Conservation (phyloP, 2,329 filamentous ascomycete species). For the Stenocarpella maydis region DNA sequence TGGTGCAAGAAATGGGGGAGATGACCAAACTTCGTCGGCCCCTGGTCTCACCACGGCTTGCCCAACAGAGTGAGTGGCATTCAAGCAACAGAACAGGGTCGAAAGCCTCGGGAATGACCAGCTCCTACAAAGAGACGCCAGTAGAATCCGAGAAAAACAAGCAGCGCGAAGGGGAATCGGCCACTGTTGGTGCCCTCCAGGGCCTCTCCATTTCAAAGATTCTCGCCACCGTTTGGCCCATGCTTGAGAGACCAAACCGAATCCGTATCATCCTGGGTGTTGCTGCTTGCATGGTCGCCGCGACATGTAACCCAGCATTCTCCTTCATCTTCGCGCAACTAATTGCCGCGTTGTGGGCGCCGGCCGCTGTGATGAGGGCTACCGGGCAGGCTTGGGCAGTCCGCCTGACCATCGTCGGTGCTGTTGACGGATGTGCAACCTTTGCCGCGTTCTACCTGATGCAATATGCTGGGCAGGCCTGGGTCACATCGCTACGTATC, state of each 20-base stretch:
- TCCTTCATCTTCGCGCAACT: conserved; percentile 79
- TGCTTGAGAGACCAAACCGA: conserved; percentile 60
- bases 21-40: conserved; percentile 21
- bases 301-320: conserved; percentile 76
- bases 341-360: conserved; percentile 71
- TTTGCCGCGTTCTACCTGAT: conserved; percentile 76
- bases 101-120: neutral
- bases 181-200: neutral
- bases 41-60: neutral
- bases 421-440: conserved; percentile 70
- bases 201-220: conserved; percentile 58
- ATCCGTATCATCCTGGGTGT: conserved; percentile 67
- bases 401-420: conserved; percentile 71
- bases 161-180: neutral
- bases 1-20: conserved; percentile 32
- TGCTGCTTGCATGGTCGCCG: conserved; percentile 68
- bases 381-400: conserved; percentile 73
- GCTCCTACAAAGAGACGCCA: neutral
- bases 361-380: conserved; percentile 51
- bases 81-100: neutral
- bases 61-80: neutral
- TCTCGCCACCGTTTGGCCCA: conserved; percentile 75
- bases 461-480: conserved; percentile 75
- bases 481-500: conserved; percentile 76
- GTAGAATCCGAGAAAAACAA: no score